A percentile compares a stretch with the other conserved stretches of the same genome.
Conservation (phyloP, 768 basidiomycete species). For the Boletus tylopilopsis region DNA sequence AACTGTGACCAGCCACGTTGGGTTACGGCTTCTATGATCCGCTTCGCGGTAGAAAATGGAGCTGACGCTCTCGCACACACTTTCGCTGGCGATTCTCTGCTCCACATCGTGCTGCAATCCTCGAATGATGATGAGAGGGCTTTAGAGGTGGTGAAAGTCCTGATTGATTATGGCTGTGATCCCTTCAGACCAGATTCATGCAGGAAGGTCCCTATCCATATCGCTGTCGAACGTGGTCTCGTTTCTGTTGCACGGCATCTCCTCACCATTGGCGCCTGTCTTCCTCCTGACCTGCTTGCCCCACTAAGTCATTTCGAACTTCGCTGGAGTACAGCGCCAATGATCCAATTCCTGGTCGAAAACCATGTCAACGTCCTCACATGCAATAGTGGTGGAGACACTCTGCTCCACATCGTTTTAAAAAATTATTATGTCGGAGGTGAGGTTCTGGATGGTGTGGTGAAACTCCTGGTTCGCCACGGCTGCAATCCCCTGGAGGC, state of each 20-base stretch:
- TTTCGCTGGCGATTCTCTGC: background rate
- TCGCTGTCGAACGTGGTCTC: background rate
- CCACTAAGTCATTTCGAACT: background rate
- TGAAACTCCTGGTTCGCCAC: background rate
- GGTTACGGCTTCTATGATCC: background rate
- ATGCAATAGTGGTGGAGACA: background rate
- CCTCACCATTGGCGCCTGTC: background rate
- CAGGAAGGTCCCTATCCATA: background rate
- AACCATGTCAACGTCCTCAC: background rate
- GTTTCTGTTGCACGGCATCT: background rate
- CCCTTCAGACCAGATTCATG: background rate
- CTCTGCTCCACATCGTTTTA: background rate
- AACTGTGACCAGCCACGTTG: background rate
- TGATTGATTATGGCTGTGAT: background rate
- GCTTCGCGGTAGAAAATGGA: background rate
- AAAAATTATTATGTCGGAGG: background rate
- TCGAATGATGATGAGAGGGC: background rate
- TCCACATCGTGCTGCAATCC: background rate
- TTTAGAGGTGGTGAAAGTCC: background rate
- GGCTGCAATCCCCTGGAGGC: background rate
- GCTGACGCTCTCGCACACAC: background rate
- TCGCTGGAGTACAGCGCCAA: no score
- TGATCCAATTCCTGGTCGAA: background rate
- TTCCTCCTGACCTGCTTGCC: background rate
- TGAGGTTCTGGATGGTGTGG: background rate